These are phyloP conservation scores for Populus simonii DNA, from an alignment of 345 rosid genomes.

Conservation along the genomic window DNA sequence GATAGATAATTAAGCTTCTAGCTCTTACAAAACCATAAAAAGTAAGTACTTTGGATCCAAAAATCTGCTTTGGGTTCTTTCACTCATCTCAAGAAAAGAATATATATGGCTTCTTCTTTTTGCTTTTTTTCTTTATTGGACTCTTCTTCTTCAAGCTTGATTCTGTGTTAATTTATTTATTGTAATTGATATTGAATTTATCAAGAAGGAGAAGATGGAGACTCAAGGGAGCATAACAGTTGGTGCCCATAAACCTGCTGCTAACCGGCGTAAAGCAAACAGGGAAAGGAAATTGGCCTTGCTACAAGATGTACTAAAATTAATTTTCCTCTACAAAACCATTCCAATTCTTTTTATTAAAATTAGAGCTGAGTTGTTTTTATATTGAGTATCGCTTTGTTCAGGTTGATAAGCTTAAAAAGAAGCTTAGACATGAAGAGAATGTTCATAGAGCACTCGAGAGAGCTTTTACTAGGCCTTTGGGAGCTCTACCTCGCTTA, in stretches of 20 bases:
- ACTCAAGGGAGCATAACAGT: slow-evolving; percentile 32
- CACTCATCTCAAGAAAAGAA: slow-evolving; percentile 62
- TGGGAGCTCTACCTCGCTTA: slow-evolving; percentile 92
- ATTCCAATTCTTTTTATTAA: slow-evolving; percentile 1
- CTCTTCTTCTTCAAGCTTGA: slow-evolving; percentile 15
- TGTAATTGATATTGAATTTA: slow-evolving; percentile 22
- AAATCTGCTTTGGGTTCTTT: slow-evolving; percentile 45
- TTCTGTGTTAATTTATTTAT: slow-evolving; percentile 10
- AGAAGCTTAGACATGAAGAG: slow-evolving; percentile 82
- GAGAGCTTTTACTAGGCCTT: slow-evolving; percentile 85
- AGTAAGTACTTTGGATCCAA: slow-evolving; percentile 46
- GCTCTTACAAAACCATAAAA: slow-evolving; percentile 22
- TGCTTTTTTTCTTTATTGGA: slow-evolving; percentile 1
- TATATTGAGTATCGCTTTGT: neutral
- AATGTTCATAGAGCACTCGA: slow-evolving; percentile 78
- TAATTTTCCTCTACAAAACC: neutral
- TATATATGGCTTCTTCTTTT: slow-evolving; percentile 18
- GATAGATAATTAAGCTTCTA: neutral
- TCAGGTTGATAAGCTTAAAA: slow-evolving; percentile 82
- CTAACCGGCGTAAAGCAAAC: slow-evolving; percentile 59
- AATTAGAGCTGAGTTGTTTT: neutral
- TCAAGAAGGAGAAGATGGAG: slow-evolving; percentile 60
- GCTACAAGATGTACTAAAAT: slow-evolving; percentile 67
- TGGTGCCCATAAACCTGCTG: slow-evolving; percentile 42
- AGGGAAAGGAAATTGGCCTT: slow-evolving; percentile 75